These are phyloP conservation scores for Coemansia sp. DNA, from an alignment of 192 early-diverging fungal genomes.

Conservation along the genomic window DNA sequence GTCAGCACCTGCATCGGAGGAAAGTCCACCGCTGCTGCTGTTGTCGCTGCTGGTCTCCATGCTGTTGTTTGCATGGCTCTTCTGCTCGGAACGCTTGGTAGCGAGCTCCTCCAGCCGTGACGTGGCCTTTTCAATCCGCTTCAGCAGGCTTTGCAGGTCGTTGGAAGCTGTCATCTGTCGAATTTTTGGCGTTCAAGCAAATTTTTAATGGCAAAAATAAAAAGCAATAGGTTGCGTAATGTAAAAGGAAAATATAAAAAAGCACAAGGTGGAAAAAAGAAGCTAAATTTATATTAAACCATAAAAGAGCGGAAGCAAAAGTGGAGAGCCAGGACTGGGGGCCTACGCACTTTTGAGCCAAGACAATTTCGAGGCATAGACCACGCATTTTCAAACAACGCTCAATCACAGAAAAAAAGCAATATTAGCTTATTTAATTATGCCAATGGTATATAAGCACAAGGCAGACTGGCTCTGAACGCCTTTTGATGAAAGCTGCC, in stretches of 20 bases:
- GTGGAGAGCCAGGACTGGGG: too few relatives aligned
- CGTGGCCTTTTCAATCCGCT: conserved; percentile 91
- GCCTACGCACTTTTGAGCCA: too few relatives aligned
- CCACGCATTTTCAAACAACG: too few relatives aligned
- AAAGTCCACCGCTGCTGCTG: conserved; percentile 3
- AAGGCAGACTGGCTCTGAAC: too few relatives aligned
- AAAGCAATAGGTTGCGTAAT: too few relatives aligned
- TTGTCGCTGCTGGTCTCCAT: conserved; percentile 17
- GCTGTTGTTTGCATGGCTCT: conserved; percentile 38
- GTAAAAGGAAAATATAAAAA: conserved; percentile 3
- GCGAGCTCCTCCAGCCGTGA: conserved; percentile 86
- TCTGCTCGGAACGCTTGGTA: conserved; percentile 54
- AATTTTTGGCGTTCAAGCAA: not conserved
- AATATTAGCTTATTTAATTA: too few relatives aligned
- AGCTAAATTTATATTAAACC: too few relatives aligned
- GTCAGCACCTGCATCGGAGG: conserved; percentile 27
- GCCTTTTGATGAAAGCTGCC: too few relatives aligned
- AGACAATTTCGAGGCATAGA: too few relatives aligned
- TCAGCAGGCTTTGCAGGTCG: conserved; percentile 68
- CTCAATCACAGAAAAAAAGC: too few relatives aligned
- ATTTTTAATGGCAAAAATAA: not conserved
- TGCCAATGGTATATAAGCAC: too few relatives aligned
- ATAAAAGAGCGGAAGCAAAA: too few relatives aligned
- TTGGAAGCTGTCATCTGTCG: conserved; percentile 43
- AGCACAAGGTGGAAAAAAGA: not conserved